Evolutionary conservation across 2,329 filamentous ascomycete species (phyloP), one percentile per base, ranked within the genome.

Genomic region (Talaromyces pinophilus): DNA sequence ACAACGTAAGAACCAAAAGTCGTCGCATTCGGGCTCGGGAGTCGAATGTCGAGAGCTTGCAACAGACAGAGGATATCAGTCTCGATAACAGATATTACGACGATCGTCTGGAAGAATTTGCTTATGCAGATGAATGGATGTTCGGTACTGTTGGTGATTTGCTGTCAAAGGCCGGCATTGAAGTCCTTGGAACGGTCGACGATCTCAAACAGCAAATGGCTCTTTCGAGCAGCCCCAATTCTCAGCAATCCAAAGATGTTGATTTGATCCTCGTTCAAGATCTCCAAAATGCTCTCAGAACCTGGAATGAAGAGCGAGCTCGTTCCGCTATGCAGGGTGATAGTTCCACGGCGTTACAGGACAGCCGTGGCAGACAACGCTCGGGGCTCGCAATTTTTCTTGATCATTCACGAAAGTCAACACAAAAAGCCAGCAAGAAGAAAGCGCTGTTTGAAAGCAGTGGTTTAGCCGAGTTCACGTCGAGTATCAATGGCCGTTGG

Each of bases 1-100:
- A 89, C 67, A 84, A 84, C 60, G 82, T 83, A 22, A 82, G 87
- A 59, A 78, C 80, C 13, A 86, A 87, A 71, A 88, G 87, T 73
- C 87, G 87, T 71, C 82, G 87, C 42, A 83, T 87, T 19, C 83
- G 86, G 62, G 85, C 86, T 35, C 82, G 87, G 68, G 87, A 88
- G 69, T 85, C 85, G 8, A 79, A 84, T 60, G 80, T 79, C 6
- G 85, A 86, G 38, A 74, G 75, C 33, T 73, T 76, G 17, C 73
- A 78, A 11, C 81, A 82, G 38, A 76, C 78, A 5, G 82, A 84
- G 44, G 81, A 83, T 22, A 76, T 81, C 17, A 76, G 80, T 33
- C 82, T 85, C 48, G 86, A 88, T 67, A 79, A 81, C 55, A 86
- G 83, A 71, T 83, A 85, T 70, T 83, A 84, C 66, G 83, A 86